Percentiles rank a stretch among this genome's conserved stretches.
Conservation (phyloP, 2,329 filamentous ascomycete species). For the Xylaria sp. region DNA sequence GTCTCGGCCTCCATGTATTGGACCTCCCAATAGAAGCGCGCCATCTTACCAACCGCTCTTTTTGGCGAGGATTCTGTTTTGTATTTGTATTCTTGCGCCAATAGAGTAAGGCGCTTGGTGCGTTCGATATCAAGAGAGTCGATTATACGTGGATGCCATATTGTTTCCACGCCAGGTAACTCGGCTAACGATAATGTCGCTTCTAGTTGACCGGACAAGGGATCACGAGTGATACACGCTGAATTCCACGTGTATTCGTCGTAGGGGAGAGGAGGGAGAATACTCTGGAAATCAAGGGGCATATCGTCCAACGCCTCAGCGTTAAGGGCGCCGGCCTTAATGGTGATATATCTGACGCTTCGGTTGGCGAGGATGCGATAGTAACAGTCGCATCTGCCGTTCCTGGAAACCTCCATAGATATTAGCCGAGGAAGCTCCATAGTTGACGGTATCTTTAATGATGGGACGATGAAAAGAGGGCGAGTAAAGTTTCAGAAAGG, state of each 20-base stretch:
- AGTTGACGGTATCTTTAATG: background rate
- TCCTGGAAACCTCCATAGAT: slow-evolving; percentile 12
- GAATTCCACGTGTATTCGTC: slow-evolving; percentile 4
- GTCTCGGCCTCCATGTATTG: slow-evolving; percentile 53
- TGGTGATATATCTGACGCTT: slow-evolving; percentile 15
- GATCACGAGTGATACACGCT: slow-evolving; percentile 19
- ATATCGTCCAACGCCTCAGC: slow-evolving; percentile 19
- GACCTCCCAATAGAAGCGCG: slow-evolving; percentile 54
- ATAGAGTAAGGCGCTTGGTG: slow-evolving; percentile 30
- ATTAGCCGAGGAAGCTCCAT: slow-evolving; percentile 18
- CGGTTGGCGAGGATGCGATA: slow-evolving; percentile 18
- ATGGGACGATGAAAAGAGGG: background rate
- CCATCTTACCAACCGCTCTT: slow-evolving; percentile 40
- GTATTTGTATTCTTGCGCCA: slow-evolving; percentile 30
- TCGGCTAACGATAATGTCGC: slow-evolving; percentile 3
- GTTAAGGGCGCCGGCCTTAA: slow-evolving; percentile 10
- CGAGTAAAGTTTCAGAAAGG: slow-evolving; percentile 8
- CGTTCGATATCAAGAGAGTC: slow-evolving; percentile 36
- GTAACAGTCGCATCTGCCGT: slow-evolving; percentile 14
- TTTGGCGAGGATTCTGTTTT: background rate
- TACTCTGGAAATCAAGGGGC: slow-evolving; percentile 18
- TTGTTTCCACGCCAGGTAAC: slow-evolving; percentile 22
- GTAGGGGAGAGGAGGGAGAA: slow-evolving; percentile 21
- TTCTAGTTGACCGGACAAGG: slow-evolving; percentile 17
- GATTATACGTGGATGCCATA: slow-evolving; percentile 33